Evolutionary conservation across 495 filamentous ascomycete genomes (phyloP).

Genomic region (Hypoxylon cercidicola): DNA sequence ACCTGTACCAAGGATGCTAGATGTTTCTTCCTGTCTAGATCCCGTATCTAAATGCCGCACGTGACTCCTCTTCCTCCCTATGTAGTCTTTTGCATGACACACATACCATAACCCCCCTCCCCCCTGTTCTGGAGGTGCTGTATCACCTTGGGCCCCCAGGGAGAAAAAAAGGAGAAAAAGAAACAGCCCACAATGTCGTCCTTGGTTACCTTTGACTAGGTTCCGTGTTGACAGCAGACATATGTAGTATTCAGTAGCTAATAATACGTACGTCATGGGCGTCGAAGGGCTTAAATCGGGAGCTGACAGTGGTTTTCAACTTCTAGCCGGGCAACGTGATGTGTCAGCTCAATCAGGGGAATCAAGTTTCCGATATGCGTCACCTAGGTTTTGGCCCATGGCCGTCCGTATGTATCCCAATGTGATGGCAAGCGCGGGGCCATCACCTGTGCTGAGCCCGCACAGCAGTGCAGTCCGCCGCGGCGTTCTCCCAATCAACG

Average conservation of each 20-base stretch:
- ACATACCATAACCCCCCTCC: conserved; percentile 14
- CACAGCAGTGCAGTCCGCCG: conserved; percentile 32
- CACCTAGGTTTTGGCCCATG: conserved; percentile 22
- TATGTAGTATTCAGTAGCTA: conserved; percentile 9
- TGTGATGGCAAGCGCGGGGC: conserved; percentile 33
- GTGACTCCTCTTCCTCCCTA: conserved; percentile 26
- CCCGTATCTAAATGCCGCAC: conserved; percentile 23
- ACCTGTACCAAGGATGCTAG: conserved; percentile 6
- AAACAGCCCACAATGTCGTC: conserved; percentile 12
- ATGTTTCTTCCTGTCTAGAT: conserved; percentile 12
- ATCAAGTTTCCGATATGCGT: conserved; percentile 22
- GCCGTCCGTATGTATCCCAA: conserved; percentile 19
- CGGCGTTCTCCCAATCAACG: conserved; percentile 38
- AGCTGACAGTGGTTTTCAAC: conserved; percentile 1
- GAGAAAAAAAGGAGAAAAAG: conserved; percentile 9
- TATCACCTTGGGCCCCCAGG: conserved; percentile 40
- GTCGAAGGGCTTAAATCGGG: conserved; percentile 19
- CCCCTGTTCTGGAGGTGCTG: conserved; percentile 21
- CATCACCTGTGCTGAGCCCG: conserved; percentile 21
- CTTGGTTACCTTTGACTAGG: not conserved
- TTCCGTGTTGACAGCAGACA: not conserved
- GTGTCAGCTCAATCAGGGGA: conserved; percentile 19
- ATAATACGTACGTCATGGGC: conserved; percentile 27
- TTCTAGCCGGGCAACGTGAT: conserved; percentile 12
- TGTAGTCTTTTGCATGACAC: conserved; percentile 13